A percentile compares a stretch with the other conserved stretches of the same genome.
phyloP scores from a whole-genome alignment of 306 rosid species.

The Betula pendula region DNA sequence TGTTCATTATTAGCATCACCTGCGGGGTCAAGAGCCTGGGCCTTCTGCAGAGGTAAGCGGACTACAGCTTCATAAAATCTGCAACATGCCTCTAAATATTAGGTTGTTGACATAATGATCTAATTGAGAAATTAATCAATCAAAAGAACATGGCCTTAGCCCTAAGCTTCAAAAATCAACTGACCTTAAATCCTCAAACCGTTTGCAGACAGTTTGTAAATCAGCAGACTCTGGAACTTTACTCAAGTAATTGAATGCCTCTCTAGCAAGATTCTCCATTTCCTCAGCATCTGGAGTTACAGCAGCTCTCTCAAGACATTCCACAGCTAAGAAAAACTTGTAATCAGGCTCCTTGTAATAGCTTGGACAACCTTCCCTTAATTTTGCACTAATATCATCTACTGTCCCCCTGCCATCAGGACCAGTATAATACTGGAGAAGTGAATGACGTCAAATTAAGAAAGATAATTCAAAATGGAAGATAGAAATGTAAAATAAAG shows the following conservation, averaged over 20 bases:
- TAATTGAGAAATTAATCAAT: constrained; percentile 8
- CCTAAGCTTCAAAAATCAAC: constrained; percentile 25
- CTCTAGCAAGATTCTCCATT: constrained; percentile 83
- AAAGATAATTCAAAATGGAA: constrained; percentile 22
- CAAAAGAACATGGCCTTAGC: constrained; percentile 7
- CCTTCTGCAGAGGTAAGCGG: constrained; percentile 92
- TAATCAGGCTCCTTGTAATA: constrained; percentile 97
- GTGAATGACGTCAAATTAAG: constrained; percentile 24
- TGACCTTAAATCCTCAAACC: constrained; percentile 95
- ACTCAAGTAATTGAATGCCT: constrained; percentile 80
- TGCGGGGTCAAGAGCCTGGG: constrained; percentile 90
- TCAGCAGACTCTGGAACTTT: constrained; percentile 98
- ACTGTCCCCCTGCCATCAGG: constrained; percentile 99
- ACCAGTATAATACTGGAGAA: constrained; percentile 83
- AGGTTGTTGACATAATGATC: constrained; percentile 33
- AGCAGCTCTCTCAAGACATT: constrained; percentile 93
- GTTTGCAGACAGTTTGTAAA: constrained; percentile 83
- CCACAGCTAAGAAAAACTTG: constrained; percentile 95
- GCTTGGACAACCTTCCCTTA: constrained; percentile 98
- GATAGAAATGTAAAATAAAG: constrained; percentile 24
- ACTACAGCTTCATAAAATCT: constrained; percentile 99
- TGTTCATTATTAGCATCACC: constrained; percentile 90
- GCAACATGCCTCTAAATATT: constrained; percentile 33
- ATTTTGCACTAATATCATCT: constrained; percentile 85
- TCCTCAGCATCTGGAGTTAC: constrained; percentile 62